A percentile compares a stretch with the other conserved stretches of the same genome.
Evolutionary conservation across 371 early-diverging fungal species (phyloP).

Genomic region (Fennellomyces sp.): DNA sequence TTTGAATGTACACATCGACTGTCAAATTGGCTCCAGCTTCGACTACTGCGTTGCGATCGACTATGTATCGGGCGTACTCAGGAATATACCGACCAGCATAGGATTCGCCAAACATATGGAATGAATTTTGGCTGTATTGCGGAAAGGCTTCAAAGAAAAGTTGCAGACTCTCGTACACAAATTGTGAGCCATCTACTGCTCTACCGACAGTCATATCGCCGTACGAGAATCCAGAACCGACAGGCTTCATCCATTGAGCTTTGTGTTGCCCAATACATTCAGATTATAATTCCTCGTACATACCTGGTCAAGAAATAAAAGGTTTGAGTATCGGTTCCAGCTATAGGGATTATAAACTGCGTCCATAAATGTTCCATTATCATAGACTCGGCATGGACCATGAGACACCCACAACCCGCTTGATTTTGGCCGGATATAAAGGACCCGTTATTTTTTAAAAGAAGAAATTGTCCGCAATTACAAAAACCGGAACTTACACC

Average conservation of each 20-base stretch:
- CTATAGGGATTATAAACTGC: slow-evolving; percentile 48
- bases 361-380: slow-evolving; percentile 45
- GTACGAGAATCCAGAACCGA: slow-evolving; percentile 77
- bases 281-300: not conserved
- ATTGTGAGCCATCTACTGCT: slow-evolving; percentile 47
- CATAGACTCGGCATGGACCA: slow-evolving; percentile 65
- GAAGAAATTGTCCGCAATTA: not conserved
- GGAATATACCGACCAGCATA: slow-evolving; percentile 80
- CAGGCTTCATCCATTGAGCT: slow-evolving; percentile 46
- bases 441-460: not conserved
- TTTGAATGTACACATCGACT: slow-evolving; percentile 12
- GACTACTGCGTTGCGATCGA: slow-evolving; percentile 19
- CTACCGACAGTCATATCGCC: slow-evolving; percentile 52
- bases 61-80: slow-evolving; percentile 56
- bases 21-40: not conserved
- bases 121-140: slow-evolving; percentile 24
- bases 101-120: slow-evolving; percentile 71
- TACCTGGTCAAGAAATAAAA: slow-evolving; percentile 85
- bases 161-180: slow-evolving; percentile 63
- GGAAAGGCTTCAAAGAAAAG: slow-evolving; percentile 75
- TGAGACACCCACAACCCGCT: slow-evolving; percentile 86
- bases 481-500: too few relatives aligned
- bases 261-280: not conserved
- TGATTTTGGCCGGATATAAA: slow-evolving; percentile 23
- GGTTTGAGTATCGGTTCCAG: slow-evolving; percentile 81